Evolutionary conservation across 2,329 filamentous ascomycete species (phyloP), one percentile per base, ranked within the genome.

Genomic region (Aspergillus texensis): DNA sequence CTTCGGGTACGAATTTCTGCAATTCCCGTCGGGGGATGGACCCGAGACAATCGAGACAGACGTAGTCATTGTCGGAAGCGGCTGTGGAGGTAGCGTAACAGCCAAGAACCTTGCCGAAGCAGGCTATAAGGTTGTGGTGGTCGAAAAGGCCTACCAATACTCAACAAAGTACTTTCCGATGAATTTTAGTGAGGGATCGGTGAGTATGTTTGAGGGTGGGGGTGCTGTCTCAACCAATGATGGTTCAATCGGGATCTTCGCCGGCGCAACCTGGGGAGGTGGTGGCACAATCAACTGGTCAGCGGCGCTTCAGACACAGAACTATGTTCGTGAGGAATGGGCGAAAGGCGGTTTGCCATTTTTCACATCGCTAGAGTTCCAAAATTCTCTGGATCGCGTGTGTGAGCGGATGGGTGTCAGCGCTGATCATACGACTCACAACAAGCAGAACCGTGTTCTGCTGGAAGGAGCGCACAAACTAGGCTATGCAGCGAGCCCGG

Each of bases 231-330:
- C 83, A 68, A 81, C 83, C 65, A 82, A 90, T 64, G 85, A 91
- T 71, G 80, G 81, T 12, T 84, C 85, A 6, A 81, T 89, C 36
- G 85, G 80, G 19, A 77, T 94, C 14, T 75, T 91, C 3, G 86
- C 90, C 0, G 94, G 91, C 1, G 86, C 87, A 61, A 86, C 86
- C 36, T 96, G 91, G 87, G 94, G 94, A 34, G 94, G 94, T 48
- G 94, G 94, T 61, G 93, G 93, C 6, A 93, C 92, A 0, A 79
- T 97, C 70, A 97, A 97, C 77, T 97, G 93, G 93, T 91, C 82
- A 28, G 86, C 87, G 6, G 84, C 83, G 4, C 74, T 89, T 19
- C 86, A 89, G 68, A 91, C 92, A 0, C 92, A 94, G 73, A 88
- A 86, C 30, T 91, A 84, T 67, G 91, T 97, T 1, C 87, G 93